These are phyloP conservation scores for Beauveria sp. DNA, from an alignment of 2,329 filamentous ascomycete genomes.

Conservation along the genomic window DNA sequence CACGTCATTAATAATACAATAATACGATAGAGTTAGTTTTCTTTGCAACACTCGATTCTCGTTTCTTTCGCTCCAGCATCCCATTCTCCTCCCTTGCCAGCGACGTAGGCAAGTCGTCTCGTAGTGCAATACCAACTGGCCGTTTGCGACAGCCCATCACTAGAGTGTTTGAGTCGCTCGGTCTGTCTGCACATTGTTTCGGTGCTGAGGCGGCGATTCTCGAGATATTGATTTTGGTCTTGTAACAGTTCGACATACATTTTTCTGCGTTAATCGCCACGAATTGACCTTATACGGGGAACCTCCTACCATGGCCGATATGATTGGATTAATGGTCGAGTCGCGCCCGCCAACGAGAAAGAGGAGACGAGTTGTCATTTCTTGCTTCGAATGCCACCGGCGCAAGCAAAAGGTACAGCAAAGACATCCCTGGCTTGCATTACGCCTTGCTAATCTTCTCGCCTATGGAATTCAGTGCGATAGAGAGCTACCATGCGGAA, in stretches of 20 bases:
- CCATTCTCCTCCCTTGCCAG: neutral
- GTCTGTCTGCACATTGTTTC: neutral
- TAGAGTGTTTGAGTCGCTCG: neutral
- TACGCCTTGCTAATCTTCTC: neutral
- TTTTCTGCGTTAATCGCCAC: neutral
- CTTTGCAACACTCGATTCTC: neutral
- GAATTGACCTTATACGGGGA: no score
- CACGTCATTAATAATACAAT: conserved; percentile 7
- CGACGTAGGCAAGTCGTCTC: neutral
- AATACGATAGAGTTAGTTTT: neutral
- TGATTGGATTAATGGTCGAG: conserved; percentile 8
- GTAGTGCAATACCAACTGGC: neutral
- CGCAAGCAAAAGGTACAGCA: conserved; percentile 49
- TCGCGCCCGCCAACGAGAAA: conserved; percentile 39
- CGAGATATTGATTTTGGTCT: neutral
- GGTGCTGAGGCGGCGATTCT: neutral
- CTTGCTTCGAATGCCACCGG: conserved; percentile 56
- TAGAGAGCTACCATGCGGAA: conserved; percentile 50
- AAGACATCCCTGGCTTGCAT: neutral
- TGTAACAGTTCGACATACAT: neutral
- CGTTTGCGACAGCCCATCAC: neutral
- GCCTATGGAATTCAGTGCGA: conserved; percentile 39
- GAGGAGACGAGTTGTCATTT: conserved; percentile 52
- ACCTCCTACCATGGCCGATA: conserved; percentile 13
- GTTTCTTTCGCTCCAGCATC: neutral